A percentile compares a stretch with the other conserved stretches of the same genome.
These are phyloP conservation scores for Aspergillus carlsbadensis DNA, from an alignment of 495 filamentous ascomycete genomes.

Conservation along the genomic window DNA sequence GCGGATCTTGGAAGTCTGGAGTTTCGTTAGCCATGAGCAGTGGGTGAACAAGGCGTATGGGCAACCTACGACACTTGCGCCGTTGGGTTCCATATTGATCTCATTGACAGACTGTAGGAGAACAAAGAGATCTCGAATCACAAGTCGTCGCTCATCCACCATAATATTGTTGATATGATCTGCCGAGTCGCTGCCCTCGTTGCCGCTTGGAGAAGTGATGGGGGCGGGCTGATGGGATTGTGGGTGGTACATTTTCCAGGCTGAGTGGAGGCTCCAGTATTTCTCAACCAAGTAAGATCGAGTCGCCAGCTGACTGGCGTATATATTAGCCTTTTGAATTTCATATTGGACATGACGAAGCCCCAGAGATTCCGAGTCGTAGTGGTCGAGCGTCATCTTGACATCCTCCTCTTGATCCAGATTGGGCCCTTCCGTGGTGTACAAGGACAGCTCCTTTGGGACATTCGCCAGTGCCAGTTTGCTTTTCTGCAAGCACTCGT, in stretches of 20 bases:
- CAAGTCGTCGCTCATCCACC: conserved; percentile 65
- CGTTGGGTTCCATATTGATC: conserved; percentile 81
- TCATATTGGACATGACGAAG: conserved; percentile 65
- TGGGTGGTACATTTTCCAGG: conserved; percentile 37
- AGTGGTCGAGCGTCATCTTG: conserved; percentile 16
- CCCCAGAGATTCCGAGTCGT: conserved; percentile 30
- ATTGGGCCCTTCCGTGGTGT: conserved; percentile 16
- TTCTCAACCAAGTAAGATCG: conserved; percentile 81
- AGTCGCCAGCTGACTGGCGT: conserved; percentile 70
- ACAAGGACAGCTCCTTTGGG: conserved; percentile 60
- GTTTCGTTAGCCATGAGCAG: not conserved
- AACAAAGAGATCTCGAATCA: conserved; percentile 71
- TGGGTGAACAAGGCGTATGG: not conserved
- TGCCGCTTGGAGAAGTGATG: conserved; percentile 16
- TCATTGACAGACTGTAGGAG: conserved; percentile 70
- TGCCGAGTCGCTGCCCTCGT: conserved; percentile 23
- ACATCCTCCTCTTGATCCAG: conserved; percentile 15
- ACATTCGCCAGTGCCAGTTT: conserved; percentile 60
- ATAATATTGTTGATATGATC: conserved; percentile 54
- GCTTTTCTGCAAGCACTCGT: conserved; percentile 57
- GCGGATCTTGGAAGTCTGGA: conserved; percentile 65
- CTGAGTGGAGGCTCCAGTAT: conserved; percentile 66
- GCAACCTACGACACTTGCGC: conserved; percentile 60
- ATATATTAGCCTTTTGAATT: conserved; percentile 83
- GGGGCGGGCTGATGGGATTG: conserved; percentile 23